A percentile compares a stretch with the other conserved stretches of the same genome.
Evolutionary conservation across 176 grass and related monocot genomes (phyloP).

Genomic region (Elymus sibiricus): DNA sequence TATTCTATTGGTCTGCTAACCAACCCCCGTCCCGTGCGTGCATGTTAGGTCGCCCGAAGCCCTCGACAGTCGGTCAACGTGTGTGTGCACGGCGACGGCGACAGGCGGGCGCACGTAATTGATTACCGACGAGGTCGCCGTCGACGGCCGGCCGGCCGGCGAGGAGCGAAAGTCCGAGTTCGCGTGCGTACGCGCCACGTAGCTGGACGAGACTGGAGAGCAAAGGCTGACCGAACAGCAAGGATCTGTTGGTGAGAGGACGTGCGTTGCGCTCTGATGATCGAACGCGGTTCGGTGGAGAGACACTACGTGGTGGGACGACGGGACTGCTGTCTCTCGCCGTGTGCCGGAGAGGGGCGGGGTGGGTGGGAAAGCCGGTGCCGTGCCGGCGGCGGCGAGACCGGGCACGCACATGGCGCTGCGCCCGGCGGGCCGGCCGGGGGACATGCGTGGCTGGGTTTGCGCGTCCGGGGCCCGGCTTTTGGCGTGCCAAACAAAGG

Average conservation of each 20-base stretch:
- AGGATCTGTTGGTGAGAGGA: neutral
- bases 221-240: neutral
- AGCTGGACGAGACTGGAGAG: neutral
- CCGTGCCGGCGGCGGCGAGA: slow-evolving; percentile 1
- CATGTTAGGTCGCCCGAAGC: neutral
- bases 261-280: too few relatives aligned
- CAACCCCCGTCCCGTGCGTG: too few relatives aligned
- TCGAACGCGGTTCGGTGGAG: neutral
- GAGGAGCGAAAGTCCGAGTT: neutral
- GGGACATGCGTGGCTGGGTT: neutral
- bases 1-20: neutral
- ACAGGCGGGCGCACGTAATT: neutral
- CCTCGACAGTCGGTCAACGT: neutral
- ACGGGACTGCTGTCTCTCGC: too few relatives aligned
- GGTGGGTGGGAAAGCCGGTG: neutral
- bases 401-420: slow-evolving; percentile 7
- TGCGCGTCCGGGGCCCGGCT: neutral
- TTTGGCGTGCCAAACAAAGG: neutral
- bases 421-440: neutral
- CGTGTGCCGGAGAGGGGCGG: too few relatives aligned
- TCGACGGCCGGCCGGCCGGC: neutral
- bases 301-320: too few relatives aligned
- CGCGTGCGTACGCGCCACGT: too few relatives aligned
- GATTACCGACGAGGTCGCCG: neutral
- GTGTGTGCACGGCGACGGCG: neutral